Evolutionary conservation across 1,284 basidiomycete species (phyloP).

Genomic region (Rhodotorula sp.): DNA sequence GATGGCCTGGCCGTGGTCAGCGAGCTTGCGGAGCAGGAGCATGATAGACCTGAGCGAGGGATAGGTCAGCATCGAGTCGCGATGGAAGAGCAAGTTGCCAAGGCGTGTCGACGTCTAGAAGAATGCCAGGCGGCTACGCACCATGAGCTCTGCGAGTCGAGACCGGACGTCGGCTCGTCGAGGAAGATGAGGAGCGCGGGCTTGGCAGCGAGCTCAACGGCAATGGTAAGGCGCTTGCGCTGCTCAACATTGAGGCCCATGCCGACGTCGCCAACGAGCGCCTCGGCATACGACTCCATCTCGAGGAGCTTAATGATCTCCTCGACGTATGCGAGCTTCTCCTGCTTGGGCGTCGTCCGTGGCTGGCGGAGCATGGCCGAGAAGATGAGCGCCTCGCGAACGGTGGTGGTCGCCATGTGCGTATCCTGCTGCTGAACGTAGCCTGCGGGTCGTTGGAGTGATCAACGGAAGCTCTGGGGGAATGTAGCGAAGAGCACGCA

Average conservation of each 20-base stretch:
- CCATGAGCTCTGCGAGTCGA: constrained; percentile 88
- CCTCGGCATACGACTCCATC: constrained; percentile 68
- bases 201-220: constrained; percentile 60
- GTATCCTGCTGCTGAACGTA: constrained; percentile 17
- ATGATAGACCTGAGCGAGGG: constrained; percentile 61
- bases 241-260: constrained; percentile 62
- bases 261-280: constrained; percentile 72
- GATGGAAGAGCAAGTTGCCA: too few species aligned
- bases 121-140: too few species aligned
- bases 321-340: constrained; percentile 81
- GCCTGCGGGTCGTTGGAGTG: background rate
- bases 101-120: too few species aligned
- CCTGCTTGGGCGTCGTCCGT: constrained; percentile 61
- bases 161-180: constrained; percentile 62
- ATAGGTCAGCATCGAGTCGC: too few species aligned
- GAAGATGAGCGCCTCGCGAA: constrained; percentile 80
- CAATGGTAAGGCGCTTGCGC: constrained; percentile 77
- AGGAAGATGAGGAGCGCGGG: constrained; percentile 77
- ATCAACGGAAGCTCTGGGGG: too few species aligned
- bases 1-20: constrained; percentile 75
- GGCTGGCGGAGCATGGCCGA: constrained; percentile 81
- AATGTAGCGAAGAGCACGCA: background rate
- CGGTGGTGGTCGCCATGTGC: constrained; percentile 55
- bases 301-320: constrained; percentile 77
- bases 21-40: constrained; percentile 72